A percentile compares a stretch with the other conserved stretches of the same genome.
Conservation (phyloP, 257 asterid genomes). For the Verbascum thapsus region DNA sequence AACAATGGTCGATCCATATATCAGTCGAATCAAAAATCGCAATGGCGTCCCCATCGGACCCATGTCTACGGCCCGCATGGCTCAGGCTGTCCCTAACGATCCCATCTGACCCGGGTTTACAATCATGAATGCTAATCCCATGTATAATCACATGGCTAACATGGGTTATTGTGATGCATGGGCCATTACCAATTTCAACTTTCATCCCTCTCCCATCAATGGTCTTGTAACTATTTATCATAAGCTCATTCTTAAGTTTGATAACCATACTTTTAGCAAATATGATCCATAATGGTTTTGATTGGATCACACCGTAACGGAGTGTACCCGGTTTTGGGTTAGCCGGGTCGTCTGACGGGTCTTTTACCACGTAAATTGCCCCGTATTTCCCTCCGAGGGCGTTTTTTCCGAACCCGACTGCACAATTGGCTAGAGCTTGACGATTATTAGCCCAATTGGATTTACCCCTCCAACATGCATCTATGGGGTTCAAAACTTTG, state of each 20-base stretch:
- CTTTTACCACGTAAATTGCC: constrained; percentile 53
- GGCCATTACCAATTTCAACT: constrained; percentile 85
- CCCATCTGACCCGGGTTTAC: constrained; percentile 69
- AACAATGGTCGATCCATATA: constrained; percentile 85
- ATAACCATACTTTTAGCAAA: constrained; percentile 68
- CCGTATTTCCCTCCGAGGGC: constrained; percentile 77
- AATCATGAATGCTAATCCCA: constrained; percentile 76
- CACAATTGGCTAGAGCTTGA: constrained; percentile 65
- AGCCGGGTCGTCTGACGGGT: constrained; percentile 59
- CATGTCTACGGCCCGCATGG: constrained; percentile 62
- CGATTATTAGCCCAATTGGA: constrained; percentile 73
- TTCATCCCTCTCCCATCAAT: constrained; percentile 88
- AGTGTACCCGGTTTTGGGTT: constrained; percentile 76
- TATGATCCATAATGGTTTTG: constrained; percentile 68
- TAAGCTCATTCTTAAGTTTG: constrained; percentile 57
- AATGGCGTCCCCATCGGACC: constrained; percentile 82
- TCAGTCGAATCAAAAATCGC: constrained; percentile 55
- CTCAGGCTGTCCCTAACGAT: constrained; percentile 47
- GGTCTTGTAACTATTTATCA: constrained; percentile 76
- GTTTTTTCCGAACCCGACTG: constrained; percentile 64
- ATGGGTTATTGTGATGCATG: constrained; percentile 66
- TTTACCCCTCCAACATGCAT: constrained; percentile 69
- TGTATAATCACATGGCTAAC: constrained; percentile 71
- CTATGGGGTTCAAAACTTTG: constrained; percentile 55
- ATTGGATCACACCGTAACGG: constrained; percentile 66